phyloP scores from a whole-genome alignment of 352 stramenopile species.

The Phytophthora pluvialis region DNA sequence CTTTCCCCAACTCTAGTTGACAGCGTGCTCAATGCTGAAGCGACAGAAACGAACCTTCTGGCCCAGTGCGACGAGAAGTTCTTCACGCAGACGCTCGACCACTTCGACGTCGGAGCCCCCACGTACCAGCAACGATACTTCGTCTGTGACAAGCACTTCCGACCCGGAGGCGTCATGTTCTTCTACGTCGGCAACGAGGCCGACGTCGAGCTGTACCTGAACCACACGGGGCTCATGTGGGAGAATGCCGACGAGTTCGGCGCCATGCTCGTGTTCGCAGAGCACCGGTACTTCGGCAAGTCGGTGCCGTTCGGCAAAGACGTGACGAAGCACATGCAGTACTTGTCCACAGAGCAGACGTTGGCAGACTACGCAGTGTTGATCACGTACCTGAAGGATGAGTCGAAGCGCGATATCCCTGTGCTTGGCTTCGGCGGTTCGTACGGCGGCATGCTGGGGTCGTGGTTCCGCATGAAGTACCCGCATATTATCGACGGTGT shows the following conservation, averaged over 20 bases:
- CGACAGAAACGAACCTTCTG: conserved; percentile 44
- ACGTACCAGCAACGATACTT: conserved; percentile 92
- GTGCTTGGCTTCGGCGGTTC: conserved; percentile 79
- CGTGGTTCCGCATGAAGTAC: conserved; percentile 83
- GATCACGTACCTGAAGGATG: conserved; percentile 60
- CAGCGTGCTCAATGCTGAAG: conserved; percentile 1
- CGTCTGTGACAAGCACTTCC: conserved; percentile 80
- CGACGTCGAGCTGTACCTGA: conserved; percentile 95
- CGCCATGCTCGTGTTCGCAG: conserved; percentile 95
- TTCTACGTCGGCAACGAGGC: conserved; percentile 97
- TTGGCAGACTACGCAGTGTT: conserved; percentile 79
- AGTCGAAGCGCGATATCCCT: conserved; percentile 48
- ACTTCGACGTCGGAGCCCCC: conserved; percentile 63
- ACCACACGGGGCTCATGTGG: conserved; percentile 97
- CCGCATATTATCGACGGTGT: conserved; percentile 74
- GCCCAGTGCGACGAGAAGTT: conserved; percentile 72
- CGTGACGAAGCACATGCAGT: conserved; percentile 79
- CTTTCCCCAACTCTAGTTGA: conserved; percentile 5
- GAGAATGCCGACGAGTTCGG: conserved; percentile 92
- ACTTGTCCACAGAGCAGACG: conserved; percentile 84
- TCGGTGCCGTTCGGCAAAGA: conserved; percentile 81
- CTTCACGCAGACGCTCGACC: conserved; percentile 79
- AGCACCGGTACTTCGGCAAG: conserved; percentile 97
- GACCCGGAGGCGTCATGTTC: conserved; percentile 82
- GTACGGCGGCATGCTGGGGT: conserved; percentile 79